Evolutionary conservation across 73 alveolate genomes (phyloP).

Genomic region (Uronychia setigera): DNA sequence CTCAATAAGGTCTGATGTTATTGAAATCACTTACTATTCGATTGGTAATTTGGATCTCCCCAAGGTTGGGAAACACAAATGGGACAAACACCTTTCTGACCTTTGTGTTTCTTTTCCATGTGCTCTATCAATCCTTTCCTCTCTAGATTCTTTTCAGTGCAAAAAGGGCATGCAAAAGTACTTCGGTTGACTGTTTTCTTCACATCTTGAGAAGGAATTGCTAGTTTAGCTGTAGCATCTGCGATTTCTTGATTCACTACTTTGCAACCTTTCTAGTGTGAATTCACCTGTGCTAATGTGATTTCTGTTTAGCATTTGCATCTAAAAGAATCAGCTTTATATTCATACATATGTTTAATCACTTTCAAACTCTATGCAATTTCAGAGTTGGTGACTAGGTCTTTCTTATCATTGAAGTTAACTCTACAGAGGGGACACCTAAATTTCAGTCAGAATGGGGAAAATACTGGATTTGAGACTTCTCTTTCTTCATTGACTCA

Average conservation of each 20-base stretch:
- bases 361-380: not conserved
- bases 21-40: constrained; percentile 24
- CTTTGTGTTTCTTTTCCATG: constrained; percentile 55
- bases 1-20: constrained; percentile 56
- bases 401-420: not conserved
- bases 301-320: constrained; percentile 22
- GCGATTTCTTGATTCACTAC: not conserved
- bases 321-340: not conserved
- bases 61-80: constrained; percentile 71
- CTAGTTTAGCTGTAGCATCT: not conserved
- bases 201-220: constrained; percentile 10
- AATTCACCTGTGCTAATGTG: not conserved
- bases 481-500: constrained; percentile 2
- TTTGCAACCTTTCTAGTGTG: constrained; percentile 18
- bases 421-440: constrained; percentile 70
- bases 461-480: not conserved
- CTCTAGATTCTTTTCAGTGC: constrained; percentile 72
- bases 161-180: constrained; percentile 83
- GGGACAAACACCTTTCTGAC: constrained; percentile 75
- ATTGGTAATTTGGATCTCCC: constrained; percentile 81
- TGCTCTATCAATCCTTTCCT: constrained; percentile 78
- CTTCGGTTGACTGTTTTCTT: constrained; percentile 66
- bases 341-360: not conserved
- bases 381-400: not conserved
- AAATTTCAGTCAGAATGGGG: not conserved